Base-by-base conservation (phyloP, 129 eudicot species). In the Chrysanthemum makinoi region DNA sequence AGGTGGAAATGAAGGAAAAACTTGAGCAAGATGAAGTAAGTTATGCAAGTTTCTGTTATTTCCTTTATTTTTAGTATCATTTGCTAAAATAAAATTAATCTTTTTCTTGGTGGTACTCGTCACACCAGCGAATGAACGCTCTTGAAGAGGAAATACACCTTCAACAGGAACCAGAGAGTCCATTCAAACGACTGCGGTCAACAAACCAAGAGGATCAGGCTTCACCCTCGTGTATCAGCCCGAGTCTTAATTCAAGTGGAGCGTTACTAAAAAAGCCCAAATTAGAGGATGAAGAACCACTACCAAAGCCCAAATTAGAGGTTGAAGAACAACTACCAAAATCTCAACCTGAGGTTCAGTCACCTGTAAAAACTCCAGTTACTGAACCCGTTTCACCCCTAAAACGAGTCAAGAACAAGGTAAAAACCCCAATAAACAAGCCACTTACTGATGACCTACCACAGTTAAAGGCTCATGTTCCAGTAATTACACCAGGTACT, bases 161-260 rank as follows among this genome's bases (percentile, higher is more conserved):
- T 18, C 78, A 72, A 49, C 88, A 83, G 59, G 91, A 85, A 67
- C 65, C 80, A 0, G 90, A 82, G 81, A 72, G 85, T 13, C 97
- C 96, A 15, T 81, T 91, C 18, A 91, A 86, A 76, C 83, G 97
- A 72, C 62, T 78, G 62, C 80, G 97, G 17, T 64, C 65, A 53
- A 82, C 83, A 69, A 70, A 80, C 66, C 86, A 74, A 75, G 92
- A 82, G 46, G 79, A 59, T 68, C 82, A 76, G 62, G 68, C 81
- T 61, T 80, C 89, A 76, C 70, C 87, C 16, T 81, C 86, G 3
- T 16, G 50, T 62, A 68, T 67, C 15, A 78, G 18, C 65, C 77
- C 82, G 16, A 65, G 72, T 68, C 15, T 76, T 30, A 66, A 39
- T 62, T 61, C 65, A 39, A 48, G 24, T 17, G 77, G 51, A 47